phyloP scores from a whole-genome alignment of 441 rosid genomes.

The Syzygium malaccense region DNA sequence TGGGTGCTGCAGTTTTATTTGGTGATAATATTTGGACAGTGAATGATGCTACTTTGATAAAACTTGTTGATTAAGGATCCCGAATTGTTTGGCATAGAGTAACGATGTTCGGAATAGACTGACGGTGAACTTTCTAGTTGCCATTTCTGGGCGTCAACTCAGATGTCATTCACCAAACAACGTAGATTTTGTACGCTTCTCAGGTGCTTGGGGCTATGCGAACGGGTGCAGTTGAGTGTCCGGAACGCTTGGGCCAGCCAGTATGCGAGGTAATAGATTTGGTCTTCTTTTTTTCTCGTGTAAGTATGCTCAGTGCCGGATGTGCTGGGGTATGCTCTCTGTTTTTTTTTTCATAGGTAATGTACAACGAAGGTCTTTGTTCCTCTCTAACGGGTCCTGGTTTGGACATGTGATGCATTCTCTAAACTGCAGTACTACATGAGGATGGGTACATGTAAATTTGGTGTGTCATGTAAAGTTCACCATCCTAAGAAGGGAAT shows the following conservation, averaged over 20 bases:
- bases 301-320: background rate
- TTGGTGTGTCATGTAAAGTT: conserved; percentile 87
- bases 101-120: background rate
- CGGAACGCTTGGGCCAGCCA: conserved; percentile 81
- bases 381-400: background rate
- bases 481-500: conserved; percentile 81
- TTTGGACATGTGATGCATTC: background rate
- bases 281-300: background rate
- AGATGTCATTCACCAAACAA: conserved; percentile 12
- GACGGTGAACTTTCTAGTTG: background rate
- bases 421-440: conserved; percentile 59
- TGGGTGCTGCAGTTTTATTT: background rate
- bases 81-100: background rate
- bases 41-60: background rate
- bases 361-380: background rate
- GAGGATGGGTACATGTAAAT: conserved; percentile 83
- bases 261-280: conserved; percentile 60
- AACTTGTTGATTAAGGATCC: background rate
- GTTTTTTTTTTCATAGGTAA: background rate
- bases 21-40: background rate
- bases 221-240: conserved; percentile 53
- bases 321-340: background rate
- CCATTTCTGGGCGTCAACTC: background rate
- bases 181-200: conserved; percentile 4
- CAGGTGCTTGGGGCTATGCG: conserved; percentile 63